Conservation (phyloP, 164 flowering plant species). For the Vitis riparia region DNA sequence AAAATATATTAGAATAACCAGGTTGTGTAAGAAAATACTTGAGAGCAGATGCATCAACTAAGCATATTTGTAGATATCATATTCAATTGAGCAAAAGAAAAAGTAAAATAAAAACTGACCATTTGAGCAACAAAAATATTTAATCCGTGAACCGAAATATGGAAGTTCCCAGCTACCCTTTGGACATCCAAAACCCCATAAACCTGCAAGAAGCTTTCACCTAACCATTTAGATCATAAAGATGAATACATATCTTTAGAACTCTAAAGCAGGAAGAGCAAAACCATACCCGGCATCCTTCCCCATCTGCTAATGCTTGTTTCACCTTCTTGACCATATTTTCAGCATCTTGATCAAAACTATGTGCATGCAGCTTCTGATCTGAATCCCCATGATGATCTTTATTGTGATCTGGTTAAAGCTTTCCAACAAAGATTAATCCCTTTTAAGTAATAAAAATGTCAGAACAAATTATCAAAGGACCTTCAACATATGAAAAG, state of each 20-base stretch:
- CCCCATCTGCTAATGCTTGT: conserved; percentile 76
- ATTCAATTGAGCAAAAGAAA: neutral
- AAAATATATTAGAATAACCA: too few species aligned
- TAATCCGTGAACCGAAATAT: conserved; percentile 94
- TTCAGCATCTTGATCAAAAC: conserved; percentile 81
- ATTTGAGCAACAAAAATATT: conserved; percentile 94
- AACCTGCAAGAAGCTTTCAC: conserved; percentile 54
- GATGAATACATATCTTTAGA: neutral
- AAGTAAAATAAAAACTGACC: conserved; percentile 47
- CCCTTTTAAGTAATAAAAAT: too few species aligned
- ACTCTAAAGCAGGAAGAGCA: neutral
- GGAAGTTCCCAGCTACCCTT: conserved; percentile 99
- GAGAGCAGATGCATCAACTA: neutral
- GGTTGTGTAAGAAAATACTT: neutral
- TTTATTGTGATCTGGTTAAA: conserved; percentile 42
- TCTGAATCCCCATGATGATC: conserved; percentile 50
- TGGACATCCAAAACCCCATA: conserved; percentile 96
- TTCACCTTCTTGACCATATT: conserved; percentile 78
- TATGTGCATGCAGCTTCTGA: conserved; percentile 45
- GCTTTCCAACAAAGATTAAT: neutral
- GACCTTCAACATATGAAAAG: too few species aligned
- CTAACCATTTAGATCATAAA: neutral
- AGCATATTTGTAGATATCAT: neutral
- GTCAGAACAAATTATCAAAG: too few species aligned
- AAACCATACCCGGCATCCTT: conserved; percentile 89